A percentile compares a stretch with the other conserved stretches of the same genome.
Conservation (phyloP, 2,329 filamentous ascomycete genomes). For the Rosellinia necatrix region DNA sequence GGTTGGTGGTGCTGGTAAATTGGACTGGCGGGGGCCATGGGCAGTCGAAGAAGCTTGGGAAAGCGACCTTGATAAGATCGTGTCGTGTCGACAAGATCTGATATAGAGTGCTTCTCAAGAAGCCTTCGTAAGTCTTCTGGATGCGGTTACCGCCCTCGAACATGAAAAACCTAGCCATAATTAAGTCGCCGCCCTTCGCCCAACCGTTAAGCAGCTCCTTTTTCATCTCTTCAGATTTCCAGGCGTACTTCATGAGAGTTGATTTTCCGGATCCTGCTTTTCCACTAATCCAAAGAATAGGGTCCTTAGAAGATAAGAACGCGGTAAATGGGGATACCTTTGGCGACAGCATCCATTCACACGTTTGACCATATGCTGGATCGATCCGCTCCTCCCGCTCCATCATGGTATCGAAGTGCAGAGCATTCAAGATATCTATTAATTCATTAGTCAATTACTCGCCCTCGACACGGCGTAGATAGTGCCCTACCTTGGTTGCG, state of each 20-base stretch:
- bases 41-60: conserved; percentile 39
- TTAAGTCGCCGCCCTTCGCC: conserved; percentile 37
- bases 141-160: conserved; percentile 45
- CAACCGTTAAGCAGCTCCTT: conserved; percentile 41
- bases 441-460: neutral
- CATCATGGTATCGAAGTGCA: conserved; percentile 39
- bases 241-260: conserved; percentile 51
- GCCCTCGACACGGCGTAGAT: neutral
- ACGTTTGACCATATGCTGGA: conserved; percentile 46
- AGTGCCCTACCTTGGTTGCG: conserved; percentile 38
- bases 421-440: conserved; percentile 39
- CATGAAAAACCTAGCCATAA: conserved; percentile 47
- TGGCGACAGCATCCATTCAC: conserved; percentile 48
- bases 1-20: conserved; percentile 38
- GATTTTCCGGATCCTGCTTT: conserved; percentile 54
- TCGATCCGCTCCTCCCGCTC: conserved; percentile 44
- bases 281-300: conserved; percentile 47
- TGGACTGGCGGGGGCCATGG: conserved; percentile 39
- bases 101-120: conserved; percentile 45
- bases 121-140: conserved; percentile 48
- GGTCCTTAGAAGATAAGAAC: conserved; percentile 32
- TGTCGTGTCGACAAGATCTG: conserved; percentile 40
- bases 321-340: conserved; percentile 31
- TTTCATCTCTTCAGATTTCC: conserved; percentile 35
- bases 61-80: conserved; percentile 40